A percentile compares a stretch with the other conserved stretches of the same genome.
These are phyloP conservation scores for Mycena crocata DNA, from an alignment of 768 basidiomycete genomes.

Conservation along the genomic window DNA sequence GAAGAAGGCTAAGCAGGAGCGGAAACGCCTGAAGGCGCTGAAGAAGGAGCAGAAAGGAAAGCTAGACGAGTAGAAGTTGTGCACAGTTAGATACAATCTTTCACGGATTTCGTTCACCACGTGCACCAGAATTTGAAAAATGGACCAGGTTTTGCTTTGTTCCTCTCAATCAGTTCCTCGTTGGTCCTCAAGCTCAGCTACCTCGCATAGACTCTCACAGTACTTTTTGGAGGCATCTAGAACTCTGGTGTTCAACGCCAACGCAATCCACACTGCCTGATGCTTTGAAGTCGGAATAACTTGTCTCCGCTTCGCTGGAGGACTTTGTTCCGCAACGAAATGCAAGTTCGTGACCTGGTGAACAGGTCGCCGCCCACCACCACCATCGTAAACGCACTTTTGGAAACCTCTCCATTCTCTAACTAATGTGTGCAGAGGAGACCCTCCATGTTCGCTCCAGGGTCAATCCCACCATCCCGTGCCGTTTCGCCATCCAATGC, in stretches of 20 bases:
- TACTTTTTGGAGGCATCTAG: too few species aligned
- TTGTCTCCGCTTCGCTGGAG: background rate
- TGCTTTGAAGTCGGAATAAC: conserved; percentile 25
- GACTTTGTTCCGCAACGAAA: conserved; percentile 4
- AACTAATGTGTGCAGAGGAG: background rate
- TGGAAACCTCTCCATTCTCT: background rate
- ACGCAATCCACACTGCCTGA: background rate
- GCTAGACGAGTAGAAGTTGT: background rate
- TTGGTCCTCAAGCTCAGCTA: too few species aligned
- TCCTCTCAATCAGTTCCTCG: too few species aligned
- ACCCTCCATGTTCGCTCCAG: conserved; percentile 3
- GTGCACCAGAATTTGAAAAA: too few species aligned
- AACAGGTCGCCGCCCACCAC: conserved; percentile 14
- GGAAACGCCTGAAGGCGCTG: conserved; percentile 24
- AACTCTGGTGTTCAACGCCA: background rate
- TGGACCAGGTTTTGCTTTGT: too few species aligned
- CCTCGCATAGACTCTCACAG: too few species aligned
- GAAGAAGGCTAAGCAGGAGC: conserved; percentile 25
- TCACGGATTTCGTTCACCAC: too few species aligned
- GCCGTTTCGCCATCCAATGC: conserved; percentile 29
- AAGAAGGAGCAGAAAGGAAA: conserved; percentile 4
- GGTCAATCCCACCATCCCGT: conserved; percentile 16
- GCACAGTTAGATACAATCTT: too few species aligned
- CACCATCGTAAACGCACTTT: conserved; percentile 6
- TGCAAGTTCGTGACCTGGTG: conserved; percentile 32